Percentiles rank a stretch among this genome's conserved stretches.
Evolutionary conservation across 495 filamentous ascomycete genomes (phyloP).

Genomic region (Mytilinidion resinicola): DNA sequence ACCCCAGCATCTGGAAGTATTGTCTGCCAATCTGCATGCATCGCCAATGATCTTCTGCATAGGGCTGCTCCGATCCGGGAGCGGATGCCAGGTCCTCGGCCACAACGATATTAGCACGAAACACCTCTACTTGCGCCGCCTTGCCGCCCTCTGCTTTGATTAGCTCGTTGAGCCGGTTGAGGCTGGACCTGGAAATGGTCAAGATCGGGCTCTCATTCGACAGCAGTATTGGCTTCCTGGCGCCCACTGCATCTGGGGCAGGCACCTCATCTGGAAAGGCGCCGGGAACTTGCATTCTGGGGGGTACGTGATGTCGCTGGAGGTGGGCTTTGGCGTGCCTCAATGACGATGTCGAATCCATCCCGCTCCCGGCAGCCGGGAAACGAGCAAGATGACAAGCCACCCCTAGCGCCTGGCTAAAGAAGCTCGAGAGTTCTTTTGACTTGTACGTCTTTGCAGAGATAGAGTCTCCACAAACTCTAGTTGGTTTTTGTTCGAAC

Average conservation of each 20-base stretch:
- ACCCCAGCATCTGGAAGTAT: constrained; percentile 64
- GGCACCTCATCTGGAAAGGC: constrained; percentile 49
- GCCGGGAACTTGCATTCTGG: constrained; percentile 42
- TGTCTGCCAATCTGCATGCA: constrained; percentile 46
- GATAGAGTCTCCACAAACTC: constrained; percentile 75
- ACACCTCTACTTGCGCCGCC: constrained; percentile 61
- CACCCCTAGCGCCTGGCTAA: constrained; percentile 64
- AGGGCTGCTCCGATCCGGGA: constrained; percentile 47
- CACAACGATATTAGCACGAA: constrained; percentile 81
- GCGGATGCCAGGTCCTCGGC: constrained; percentile 42
- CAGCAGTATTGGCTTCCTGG: constrained; percentile 59
- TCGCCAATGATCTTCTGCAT: constrained; percentile 55
- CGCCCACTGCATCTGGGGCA: constrained; percentile 36
- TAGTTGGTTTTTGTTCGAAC: constrained; percentile 43
- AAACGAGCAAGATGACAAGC: constrained; percentile 77
- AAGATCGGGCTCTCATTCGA: constrained; percentile 93
- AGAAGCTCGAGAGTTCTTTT: constrained; percentile 59
- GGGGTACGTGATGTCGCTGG: constrained; percentile 40
- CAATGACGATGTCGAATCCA: constrained; percentile 40
- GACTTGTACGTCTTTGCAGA: constrained; percentile 61
- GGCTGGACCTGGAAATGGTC: constrained; percentile 69
- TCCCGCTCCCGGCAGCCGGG: constrained; percentile 49
- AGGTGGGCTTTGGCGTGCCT: constrained; percentile 62
- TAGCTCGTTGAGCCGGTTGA: constrained; percentile 65
- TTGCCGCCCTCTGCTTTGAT: constrained; percentile 55